Percentiles rank a stretch among this genome's conserved stretches.
These are phyloP conservation scores for Fusarium acutatum DNA, from an alignment of 2,329 filamentous ascomycete genomes.

Conservation along the genomic window DNA sequence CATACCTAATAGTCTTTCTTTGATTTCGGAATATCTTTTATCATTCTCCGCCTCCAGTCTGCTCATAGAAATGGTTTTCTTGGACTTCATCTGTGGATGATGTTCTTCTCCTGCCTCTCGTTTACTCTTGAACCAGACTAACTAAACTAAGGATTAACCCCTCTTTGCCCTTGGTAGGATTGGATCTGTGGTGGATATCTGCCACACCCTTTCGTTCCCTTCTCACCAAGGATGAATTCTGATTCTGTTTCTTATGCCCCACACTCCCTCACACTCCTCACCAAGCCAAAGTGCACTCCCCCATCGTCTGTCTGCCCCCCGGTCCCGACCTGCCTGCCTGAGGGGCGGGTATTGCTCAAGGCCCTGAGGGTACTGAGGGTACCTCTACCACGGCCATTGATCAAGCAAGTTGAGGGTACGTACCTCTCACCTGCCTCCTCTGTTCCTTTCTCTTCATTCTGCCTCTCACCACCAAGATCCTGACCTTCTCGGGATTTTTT, in stretches of 20 bases:
- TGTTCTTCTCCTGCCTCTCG: slow-evolving; percentile 12
- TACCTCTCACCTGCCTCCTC: slow-evolving; percentile 42
- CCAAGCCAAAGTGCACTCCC: slow-evolving; percentile 18
- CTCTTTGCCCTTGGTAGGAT: slow-evolving; percentile 19
- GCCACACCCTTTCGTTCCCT: slow-evolving; percentile 25
- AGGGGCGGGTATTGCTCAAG: slow-evolving; percentile 22
- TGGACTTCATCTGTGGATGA: neutral
- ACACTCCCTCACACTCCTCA: slow-evolving; percentile 1
- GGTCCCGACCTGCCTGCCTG: slow-evolving; percentile 36
- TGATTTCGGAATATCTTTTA: neutral
- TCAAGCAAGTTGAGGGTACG: slow-evolving; percentile 28
- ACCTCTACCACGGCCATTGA: slow-evolving; percentile 10
- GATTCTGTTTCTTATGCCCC: neutral
- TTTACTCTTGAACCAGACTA: neutral
- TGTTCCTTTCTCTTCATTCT: slow-evolving; percentile 34
- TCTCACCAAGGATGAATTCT: slow-evolving; percentile 7
- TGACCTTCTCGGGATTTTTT: slow-evolving; percentile 35
- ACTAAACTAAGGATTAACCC: slow-evolving; percentile 11
- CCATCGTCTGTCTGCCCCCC: slow-evolving; percentile 30
- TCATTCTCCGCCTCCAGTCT: neutral
- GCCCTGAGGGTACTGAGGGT: slow-evolving; percentile 36
- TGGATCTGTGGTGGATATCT: slow-evolving; percentile 10
- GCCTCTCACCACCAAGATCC: slow-evolving; percentile 44
- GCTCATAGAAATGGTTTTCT: neutral
- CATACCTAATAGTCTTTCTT: neutral